Conservation (phyloP, 495 filamentous ascomycete genomes). For the Polyplosphaeria fusca region DNA sequence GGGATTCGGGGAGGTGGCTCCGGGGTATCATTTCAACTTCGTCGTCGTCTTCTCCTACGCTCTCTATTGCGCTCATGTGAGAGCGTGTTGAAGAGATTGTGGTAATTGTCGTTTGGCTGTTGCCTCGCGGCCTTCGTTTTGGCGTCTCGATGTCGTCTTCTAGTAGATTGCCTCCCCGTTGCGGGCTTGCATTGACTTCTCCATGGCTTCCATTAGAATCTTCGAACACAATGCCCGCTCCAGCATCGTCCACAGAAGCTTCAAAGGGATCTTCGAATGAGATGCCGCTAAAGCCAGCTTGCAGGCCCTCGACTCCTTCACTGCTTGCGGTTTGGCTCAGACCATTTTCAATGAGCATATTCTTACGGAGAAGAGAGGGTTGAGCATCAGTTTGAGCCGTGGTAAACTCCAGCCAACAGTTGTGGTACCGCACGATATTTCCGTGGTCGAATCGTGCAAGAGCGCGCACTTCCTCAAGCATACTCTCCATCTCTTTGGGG, state of each 20-base stretch:
- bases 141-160: neutral
- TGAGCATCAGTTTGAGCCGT: neutral
- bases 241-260: neutral
- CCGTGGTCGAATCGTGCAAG: conserved; percentile 40
- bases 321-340: neutral
- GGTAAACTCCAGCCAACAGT: conserved; percentile 40
- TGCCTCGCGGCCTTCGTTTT: neutral
- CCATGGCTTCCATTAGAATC: conserved; percentile 1
- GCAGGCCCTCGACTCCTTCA: neutral
- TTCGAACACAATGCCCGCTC: conserved; percentile 29
- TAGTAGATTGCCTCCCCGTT: neutral
- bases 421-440: conserved; percentile 43
- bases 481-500: conserved; percentile 35
- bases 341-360: conserved; percentile 6
- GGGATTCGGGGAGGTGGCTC: neutral
- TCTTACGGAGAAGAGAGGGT: neutral
- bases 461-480: conserved; percentile 41
- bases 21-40: conserved; percentile 29
- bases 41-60: conserved; percentile 18
- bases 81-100: conserved; percentile 19
- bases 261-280: conserved; percentile 2
- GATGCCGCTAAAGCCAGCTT: neutral
- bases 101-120: conserved; percentile 14
- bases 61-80: conserved; percentile 4
- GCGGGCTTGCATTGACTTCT: neutral